phyloP scores from a whole-genome alignment of 331 rosid genomes.

The Saraca asoca region DNA sequence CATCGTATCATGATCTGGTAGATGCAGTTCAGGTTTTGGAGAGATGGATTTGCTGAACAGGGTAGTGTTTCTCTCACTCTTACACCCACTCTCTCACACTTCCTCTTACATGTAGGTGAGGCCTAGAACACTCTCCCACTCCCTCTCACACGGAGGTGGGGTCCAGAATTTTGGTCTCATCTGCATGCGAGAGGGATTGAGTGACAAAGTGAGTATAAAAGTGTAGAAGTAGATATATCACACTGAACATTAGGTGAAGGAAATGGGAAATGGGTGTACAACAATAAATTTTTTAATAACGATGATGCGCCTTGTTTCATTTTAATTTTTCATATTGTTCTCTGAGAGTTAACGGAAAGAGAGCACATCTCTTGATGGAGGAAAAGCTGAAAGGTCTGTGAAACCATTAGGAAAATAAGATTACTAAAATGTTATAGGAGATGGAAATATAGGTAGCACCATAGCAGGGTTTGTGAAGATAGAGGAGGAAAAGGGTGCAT shows the following conservation, averaged over 20 bases:
- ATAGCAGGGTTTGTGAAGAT: conserved; percentile 11
- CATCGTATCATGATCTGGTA: background rate
- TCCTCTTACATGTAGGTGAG: no score
- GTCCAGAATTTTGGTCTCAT: no score
- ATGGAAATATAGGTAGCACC: background rate
- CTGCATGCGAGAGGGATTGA: no score
- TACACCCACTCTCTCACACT: no score
- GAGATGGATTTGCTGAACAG: background rate
- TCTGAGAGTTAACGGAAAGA: no score
- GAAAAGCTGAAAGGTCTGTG: background rate
- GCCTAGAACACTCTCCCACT: no score
- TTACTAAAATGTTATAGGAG: background rate
- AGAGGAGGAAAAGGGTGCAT: background rate
- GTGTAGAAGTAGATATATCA: no score
- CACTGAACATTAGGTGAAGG: background rate
- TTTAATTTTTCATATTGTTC: no score
- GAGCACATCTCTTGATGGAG: background rate
- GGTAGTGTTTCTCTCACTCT: no score
- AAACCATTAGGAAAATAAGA: background rate
- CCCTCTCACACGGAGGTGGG: no score
- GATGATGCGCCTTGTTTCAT: background rate
- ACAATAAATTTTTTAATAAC: background rate
- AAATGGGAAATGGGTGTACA: background rate
- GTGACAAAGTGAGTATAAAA: no score
- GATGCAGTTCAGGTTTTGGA: background rate